Evolutionary conservation across 805 yeast species (phyloP).

Genomic region (Metschnikowia aberdeeniae): DNA sequence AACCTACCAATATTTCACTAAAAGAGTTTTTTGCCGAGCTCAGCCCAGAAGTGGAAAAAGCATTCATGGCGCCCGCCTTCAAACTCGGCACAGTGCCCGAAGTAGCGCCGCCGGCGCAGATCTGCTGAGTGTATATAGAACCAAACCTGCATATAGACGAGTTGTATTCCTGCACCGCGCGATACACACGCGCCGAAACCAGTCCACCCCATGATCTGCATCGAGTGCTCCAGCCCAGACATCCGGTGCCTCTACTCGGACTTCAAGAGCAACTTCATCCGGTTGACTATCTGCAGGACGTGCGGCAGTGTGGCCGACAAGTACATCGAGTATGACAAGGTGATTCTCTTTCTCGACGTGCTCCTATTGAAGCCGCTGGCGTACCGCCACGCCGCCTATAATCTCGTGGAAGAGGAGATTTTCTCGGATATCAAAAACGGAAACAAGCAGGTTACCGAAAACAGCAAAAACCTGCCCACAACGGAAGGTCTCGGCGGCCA

Average conservation of each 20-base stretch:
- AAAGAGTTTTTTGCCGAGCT: constrained; percentile 31
- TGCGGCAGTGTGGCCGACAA: constrained; percentile 82
- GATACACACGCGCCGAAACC: not conserved
- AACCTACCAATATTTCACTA: not conserved
- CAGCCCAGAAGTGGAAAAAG: constrained; percentile 39
- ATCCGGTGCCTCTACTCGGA: constrained; percentile 62
- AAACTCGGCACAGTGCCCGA: constrained; percentile 68
- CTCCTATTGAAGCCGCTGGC: constrained; percentile 84
- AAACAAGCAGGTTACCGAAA: not conserved
- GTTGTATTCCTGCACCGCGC: not conserved
- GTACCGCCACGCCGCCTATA: constrained; percentile 80
- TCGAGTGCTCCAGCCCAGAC: constrained; percentile 68
- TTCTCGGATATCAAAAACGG: constrained; percentile 6
- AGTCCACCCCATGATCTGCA: constrained; percentile 67
- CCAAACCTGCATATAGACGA: not conserved
- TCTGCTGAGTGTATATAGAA: constrained; percentile 7
- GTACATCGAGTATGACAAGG: constrained; percentile 86
- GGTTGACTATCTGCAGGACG: constrained; percentile 66
- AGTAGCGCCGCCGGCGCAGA: constrained; percentile 57
- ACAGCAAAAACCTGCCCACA: not conserved
- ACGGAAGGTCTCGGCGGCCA: not conserved
- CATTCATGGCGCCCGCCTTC: constrained; percentile 48
- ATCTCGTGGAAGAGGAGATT: constrained; percentile 41
- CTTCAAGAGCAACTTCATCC: constrained; percentile 75
- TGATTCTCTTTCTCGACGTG: constrained; percentile 77